phyloP scores from a whole-genome alignment of 306 rosid genomes.

The Leucaena leucocephala region DNA sequence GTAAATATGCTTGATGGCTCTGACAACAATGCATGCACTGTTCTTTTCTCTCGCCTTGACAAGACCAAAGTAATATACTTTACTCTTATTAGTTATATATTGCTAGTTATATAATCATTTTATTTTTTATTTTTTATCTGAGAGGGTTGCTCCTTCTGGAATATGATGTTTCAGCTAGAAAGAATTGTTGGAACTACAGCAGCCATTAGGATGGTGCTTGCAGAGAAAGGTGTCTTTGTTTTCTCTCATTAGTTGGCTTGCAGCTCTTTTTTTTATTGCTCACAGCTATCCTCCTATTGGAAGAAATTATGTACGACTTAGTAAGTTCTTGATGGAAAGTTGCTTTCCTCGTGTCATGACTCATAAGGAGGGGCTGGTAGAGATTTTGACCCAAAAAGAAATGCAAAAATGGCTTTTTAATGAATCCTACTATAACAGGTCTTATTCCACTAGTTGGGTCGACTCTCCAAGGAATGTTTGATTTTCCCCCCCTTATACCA shows the following conservation, averaged over 20 bases:
- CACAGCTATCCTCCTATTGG: no score
- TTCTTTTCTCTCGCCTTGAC: conserved; percentile 75
- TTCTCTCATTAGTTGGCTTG: conserved; percentile 36
- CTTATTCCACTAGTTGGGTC: no score
- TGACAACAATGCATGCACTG: conserved; percentile 59
- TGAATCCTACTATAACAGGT: no score
- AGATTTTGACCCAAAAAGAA: background rate
- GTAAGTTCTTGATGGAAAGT: no score
- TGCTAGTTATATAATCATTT: background rate
- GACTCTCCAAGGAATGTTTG: background rate
- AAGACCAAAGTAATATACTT: conserved; percentile 62
- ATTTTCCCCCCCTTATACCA: no score
- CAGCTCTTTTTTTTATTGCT: no score
- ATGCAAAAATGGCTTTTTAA: conserved; percentile 4
- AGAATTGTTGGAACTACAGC: conserved; percentile 51
- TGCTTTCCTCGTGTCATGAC: no score
- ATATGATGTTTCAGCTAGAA: conserved; percentile 41
- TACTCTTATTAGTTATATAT: background rate
- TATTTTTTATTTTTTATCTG: conserved; percentile 6
- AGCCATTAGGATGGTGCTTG: conserved; percentile 44
- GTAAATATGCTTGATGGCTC: conserved; percentile 82
- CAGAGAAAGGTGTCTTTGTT: conserved; percentile 51
- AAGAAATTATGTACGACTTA: no score
- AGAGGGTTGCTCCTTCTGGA: background rate
- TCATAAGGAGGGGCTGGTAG: background rate